phyloP scores from a whole-genome alignment of 768 basidiomycete genomes.

The Agaricus sinodeliciosus region DNA sequence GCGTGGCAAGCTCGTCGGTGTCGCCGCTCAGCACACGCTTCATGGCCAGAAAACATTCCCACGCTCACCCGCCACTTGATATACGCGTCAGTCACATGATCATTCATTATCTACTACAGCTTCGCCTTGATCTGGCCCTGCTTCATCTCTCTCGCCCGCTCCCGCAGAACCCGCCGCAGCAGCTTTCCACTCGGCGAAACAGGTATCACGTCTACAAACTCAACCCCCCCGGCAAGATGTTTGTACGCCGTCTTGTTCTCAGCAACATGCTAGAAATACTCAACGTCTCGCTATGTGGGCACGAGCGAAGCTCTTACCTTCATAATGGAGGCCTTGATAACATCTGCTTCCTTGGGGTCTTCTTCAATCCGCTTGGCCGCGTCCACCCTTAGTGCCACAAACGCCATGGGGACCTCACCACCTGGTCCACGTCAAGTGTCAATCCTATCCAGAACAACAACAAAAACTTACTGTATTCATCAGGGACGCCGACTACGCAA shows the following conservation, averaged over 20 bases:
- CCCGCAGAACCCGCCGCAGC: slow-evolving; percentile 41
- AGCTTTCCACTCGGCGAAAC: slow-evolving; percentile 61
- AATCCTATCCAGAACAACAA: background rate
- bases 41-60: slow-evolving; percentile 7
- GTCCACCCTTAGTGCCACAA: slow-evolving; percentile 44
- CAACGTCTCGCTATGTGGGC: background rate
- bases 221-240: slow-evolving; percentile 51
- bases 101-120: slow-evolving; percentile 11
- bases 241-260: slow-evolving; percentile 53
- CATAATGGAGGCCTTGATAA: slow-evolving; percentile 38
- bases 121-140: slow-evolving; percentile 15
- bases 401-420: slow-evolving; percentile 69
- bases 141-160: slow-evolving; percentile 31
- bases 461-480: slow-evolving; percentile 48
- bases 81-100: slow-evolving; percentile 19
- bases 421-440: slow-evolving; percentile 18
- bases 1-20: background rate
- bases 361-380: slow-evolving; percentile 28
- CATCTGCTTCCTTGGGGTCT: slow-evolving; percentile 21
- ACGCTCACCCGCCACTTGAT: slow-evolving; percentile 7
- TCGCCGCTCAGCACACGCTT: slow-evolving; percentile 7
- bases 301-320: slow-evolving; percentile 28
- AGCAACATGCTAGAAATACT: slow-evolving; percentile 35
- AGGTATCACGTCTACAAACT: slow-evolving; percentile 47
- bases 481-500: slow-evolving; percentile 60